Conservation (phyloP, 345 rosid species). For the Eucalyptus decipiens region DNA sequence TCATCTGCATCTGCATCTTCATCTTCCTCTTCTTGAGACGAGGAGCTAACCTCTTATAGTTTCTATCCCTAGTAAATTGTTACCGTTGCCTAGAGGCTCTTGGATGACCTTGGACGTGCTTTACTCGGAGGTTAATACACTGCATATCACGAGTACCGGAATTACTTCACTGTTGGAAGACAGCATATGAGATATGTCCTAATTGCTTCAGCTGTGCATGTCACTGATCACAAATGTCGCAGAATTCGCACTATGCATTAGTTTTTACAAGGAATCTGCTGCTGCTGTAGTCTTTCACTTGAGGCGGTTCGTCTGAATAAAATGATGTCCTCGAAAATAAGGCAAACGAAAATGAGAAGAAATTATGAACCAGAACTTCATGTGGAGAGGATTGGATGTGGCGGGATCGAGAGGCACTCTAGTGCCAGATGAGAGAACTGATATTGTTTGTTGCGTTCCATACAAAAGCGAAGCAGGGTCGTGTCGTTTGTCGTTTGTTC, state of each 20-base stretch:
- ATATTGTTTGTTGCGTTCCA: neutral
- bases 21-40: neutral
- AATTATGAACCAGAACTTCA: neutral
- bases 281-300: neutral
- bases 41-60: neutral
- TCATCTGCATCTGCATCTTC: rapidly evolving
- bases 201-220: neutral
- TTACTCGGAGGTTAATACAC: neutral
- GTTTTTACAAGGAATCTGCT: neutral
- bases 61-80: neutral
- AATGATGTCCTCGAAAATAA: neutral
- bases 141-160: neutral
- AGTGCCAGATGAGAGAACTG: neutral
- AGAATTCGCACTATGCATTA: neutral
- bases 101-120: neutral
- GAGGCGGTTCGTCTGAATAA: neutral
- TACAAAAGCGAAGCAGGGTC: neutral
- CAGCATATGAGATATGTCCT: neutral
- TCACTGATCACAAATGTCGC: neutral
- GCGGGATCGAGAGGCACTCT: neutral
- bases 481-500: neutral
- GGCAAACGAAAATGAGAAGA: neutral
- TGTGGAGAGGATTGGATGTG: neutral
- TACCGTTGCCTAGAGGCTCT: neutral
- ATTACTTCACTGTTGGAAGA: neutral